phyloP scores from a whole-genome alignment of 2,329 filamentous ascomycete species.

The Rugonectria rugulosa region DNA sequence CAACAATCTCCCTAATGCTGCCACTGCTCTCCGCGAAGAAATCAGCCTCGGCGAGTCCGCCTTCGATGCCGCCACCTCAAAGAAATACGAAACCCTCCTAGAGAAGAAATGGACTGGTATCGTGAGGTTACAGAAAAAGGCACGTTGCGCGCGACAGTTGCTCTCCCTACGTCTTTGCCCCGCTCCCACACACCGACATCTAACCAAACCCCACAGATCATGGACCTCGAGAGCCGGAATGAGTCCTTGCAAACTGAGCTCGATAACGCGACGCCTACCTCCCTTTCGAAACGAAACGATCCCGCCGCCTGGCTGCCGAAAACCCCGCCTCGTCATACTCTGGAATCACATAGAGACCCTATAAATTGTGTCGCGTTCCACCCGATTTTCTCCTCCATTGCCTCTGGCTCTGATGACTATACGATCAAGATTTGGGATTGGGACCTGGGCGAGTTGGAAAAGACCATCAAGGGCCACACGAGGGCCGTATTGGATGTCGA shows the following conservation, averaged over 20 bases:
- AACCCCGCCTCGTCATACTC: constrained; percentile 78
- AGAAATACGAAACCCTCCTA: constrained; percentile 92
- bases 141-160: constrained; percentile 44
- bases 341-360: constrained; percentile 82
- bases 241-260: constrained; percentile 80
- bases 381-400: constrained; percentile 87
- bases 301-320: constrained; percentile 87
- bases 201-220: constrained; percentile 66
- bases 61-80: constrained; percentile 82
- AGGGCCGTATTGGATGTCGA: constrained; percentile 88
- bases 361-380: constrained; percentile 93
- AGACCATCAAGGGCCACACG: constrained; percentile 91
- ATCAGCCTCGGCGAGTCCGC: constrained; percentile 71
- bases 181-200: constrained; percentile 15
- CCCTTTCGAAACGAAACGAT: constrained; percentile 69
- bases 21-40: constrained; percentile 78
- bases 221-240: constrained; percentile 86
- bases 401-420: constrained; percentile 88
- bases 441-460: constrained; percentile 89
- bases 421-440: constrained; percentile 99
- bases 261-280: constrained; percentile 79
- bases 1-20: constrained; percentile 73
- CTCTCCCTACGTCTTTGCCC: background rate
- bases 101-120: constrained; percentile 99
- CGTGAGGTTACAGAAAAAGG: constrained; percentile 94